Conservation (phyloP, 1,284 basidiomycete genomes). For the Coniferiporia sulphurascens region DNA sequence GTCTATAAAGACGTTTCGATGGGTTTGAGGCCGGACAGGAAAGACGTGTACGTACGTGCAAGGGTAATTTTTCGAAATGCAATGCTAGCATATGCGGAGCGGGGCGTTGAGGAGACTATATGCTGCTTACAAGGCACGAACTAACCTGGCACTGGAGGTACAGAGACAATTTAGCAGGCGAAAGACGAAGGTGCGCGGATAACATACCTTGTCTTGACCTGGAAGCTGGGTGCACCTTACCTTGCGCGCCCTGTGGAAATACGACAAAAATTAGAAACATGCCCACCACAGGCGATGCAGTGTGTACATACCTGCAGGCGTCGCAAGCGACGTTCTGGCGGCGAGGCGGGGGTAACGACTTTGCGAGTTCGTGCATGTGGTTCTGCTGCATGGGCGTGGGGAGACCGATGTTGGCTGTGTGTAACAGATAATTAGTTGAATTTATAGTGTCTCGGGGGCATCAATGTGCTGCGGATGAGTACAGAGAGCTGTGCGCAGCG, state of each 20-base stretch:
- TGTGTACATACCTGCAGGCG: conserved; percentile 60
- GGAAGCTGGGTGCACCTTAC: conserved; percentile 77
- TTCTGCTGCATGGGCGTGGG: conserved; percentile 63
- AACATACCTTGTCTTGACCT: conserved; percentile 69
- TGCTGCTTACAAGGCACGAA: conserved; percentile 15
- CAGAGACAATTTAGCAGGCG: conserved; percentile 1
- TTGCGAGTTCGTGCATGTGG: conserved; percentile 71
- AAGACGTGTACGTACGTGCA: conserved; percentile 57
- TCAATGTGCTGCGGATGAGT: neutral
- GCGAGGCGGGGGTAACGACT: conserved; percentile 67
- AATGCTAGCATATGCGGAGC: conserved; percentile 48
- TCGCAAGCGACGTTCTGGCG: conserved; percentile 92
- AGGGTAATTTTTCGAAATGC: conserved; percentile 73
- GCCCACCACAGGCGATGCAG: conserved; percentile 5
- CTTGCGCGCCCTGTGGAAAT: conserved; percentile 59
- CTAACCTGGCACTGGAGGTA: conserved; percentile 57
- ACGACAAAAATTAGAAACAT: neutral
- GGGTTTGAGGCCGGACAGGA: conserved; percentile 14
- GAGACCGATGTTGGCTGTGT: conserved; percentile 37
- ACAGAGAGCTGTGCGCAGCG: neutral
- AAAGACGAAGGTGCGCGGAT: neutral
- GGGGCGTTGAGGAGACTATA: conserved; percentile 9
- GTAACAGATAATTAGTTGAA: neutral
- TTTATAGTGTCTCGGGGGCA: neutral
- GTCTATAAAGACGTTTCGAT: conserved; percentile 35